These are phyloP conservation scores for Talaromyces rugulosus DNA, from an alignment of 2,329 filamentous ascomycete species.

Conservation along the genomic window DNA sequence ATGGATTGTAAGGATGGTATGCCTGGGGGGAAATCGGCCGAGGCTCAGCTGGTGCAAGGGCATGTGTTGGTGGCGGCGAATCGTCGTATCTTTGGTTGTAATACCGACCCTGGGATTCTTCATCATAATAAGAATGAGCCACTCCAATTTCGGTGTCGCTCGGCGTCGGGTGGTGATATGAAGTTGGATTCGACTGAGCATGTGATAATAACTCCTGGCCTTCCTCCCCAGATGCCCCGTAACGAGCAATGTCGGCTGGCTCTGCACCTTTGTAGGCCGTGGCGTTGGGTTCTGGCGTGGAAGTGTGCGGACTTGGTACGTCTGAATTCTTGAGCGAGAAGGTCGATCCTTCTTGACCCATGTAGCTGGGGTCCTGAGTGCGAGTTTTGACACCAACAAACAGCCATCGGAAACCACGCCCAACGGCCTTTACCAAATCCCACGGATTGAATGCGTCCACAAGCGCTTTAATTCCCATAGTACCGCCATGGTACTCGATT, in stretches of 20 bases:
- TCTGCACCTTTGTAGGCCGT: slow-evolving; percentile 23
- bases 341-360: slow-evolving; percentile 19
- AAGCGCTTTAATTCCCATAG: slow-evolving; percentile 61
- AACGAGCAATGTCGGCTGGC: slow-evolving; percentile 19
- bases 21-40: slow-evolving; percentile 13
- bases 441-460: slow-evolving; percentile 72
- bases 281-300: slow-evolving; percentile 13
- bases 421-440: slow-evolving; percentile 77
- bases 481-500: slow-evolving; percentile 60
- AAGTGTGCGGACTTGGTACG: slow-evolving; percentile 9
- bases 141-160: slow-evolving; percentile 12
- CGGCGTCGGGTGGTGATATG: slow-evolving; percentile 15
- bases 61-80: background rate
- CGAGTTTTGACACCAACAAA: slow-evolving; percentile 63
- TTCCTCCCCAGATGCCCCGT: slow-evolving; percentile 30
- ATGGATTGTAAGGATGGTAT: slow-evolving; percentile 8
- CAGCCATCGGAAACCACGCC: slow-evolving; percentile 74
- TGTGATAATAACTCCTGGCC: slow-evolving; percentile 35
- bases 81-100: slow-evolving; percentile 5
- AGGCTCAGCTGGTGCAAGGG: slow-evolving; percentile 5
- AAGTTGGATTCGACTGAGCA: slow-evolving; percentile 32
- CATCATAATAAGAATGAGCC: slow-evolving; percentile 17
- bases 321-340: slow-evolving; percentile 25
- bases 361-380: slow-evolving; percentile 38
- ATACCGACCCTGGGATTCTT: slow-evolving; percentile 14